Evolutionary conservation across 1,284 basidiomycete genomes (phyloP).

Genomic region (Laetiporus sulphureus): DNA sequence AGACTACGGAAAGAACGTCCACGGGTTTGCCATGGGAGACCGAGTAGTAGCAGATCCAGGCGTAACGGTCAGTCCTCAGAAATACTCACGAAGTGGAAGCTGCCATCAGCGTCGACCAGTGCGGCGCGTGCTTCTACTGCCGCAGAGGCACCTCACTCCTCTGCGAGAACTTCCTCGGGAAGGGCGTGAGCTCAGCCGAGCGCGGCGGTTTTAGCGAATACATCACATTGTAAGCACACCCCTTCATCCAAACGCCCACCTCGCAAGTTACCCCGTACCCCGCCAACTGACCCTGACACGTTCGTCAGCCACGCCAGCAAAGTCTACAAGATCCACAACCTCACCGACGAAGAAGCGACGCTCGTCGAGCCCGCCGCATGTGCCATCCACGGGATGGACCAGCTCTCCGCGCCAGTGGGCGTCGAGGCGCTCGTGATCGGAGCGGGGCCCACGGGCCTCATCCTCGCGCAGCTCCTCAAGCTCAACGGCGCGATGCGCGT

Average conservation of each 20-base stretch:
- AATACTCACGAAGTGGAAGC: too few relatives aligned
- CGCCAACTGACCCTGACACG: neutral
- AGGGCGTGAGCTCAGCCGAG: constrained; percentile 61
- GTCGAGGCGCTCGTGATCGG: constrained; percentile 47
- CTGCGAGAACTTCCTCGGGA: constrained; percentile 75
- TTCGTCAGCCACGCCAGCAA: constrained; percentile 36
- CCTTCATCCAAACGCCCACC: too few relatives aligned
- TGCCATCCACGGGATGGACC: constrained; percentile 58
- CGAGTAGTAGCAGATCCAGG: constrained; percentile 74
- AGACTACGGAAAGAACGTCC: constrained; percentile 65
- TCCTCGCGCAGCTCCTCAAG: constrained; percentile 56
- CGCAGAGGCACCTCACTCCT: constrained; percentile 65
- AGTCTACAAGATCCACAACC: constrained; percentile 53
- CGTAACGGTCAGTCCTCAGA: constrained; percentile 39
- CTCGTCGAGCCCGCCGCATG: constrained; percentile 58
- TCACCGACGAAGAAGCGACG: constrained; percentile 54
- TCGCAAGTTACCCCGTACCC: constrained; percentile 21
- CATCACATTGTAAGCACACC: constrained; percentile 76
- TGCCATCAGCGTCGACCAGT: constrained; percentile 37
- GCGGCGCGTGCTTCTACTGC: constrained; percentile 79
- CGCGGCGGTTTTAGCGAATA: constrained; percentile 84
- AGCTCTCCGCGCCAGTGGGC: constrained; percentile 48
- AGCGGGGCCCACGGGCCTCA: constrained; percentile 47
- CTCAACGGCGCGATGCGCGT: constrained; percentile 46
- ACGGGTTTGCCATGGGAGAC: constrained; percentile 65